Percentiles rank a stretch among this genome's conserved stretches.
These are phyloP conservation scores for Diophrys sp. DNA, from an alignment of 73 alveolate genomes.

Conservation along the genomic window DNA sequence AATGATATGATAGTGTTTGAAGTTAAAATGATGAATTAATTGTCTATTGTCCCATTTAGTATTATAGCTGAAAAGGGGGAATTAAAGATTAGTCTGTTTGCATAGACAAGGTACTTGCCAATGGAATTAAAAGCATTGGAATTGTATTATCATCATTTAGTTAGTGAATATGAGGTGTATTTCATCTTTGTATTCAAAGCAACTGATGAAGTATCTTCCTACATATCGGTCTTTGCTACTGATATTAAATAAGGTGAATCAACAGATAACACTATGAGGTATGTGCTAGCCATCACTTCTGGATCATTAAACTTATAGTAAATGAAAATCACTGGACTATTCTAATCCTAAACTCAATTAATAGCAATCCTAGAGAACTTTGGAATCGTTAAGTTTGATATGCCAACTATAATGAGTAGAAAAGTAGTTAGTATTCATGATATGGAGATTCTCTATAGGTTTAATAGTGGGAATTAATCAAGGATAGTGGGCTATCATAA, in stretches of 20 bases:
- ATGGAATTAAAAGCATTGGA: background rate
- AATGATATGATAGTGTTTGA: no score
- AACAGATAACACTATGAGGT: background rate
- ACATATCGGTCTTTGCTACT: background rate
- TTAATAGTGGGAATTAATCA: background rate
- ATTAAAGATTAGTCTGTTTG: no score
- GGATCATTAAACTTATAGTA: background rate
- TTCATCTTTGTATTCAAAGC: background rate
- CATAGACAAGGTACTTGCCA: background rate
- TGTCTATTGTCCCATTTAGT: no score
- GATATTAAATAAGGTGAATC: background rate
- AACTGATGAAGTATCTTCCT: background rate
- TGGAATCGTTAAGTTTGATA: background rate
- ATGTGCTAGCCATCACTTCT: background rate
- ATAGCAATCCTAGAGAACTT: background rate
- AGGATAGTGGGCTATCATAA: no score
- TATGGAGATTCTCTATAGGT: background rate
- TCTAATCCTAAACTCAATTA: no score
- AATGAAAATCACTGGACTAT: background rate
- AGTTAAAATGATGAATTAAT: no score
- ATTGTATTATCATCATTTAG: no score
- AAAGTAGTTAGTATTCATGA: background rate
- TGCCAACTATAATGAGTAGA: background rate
- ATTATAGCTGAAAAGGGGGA: no score
- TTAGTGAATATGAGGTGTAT: background rate